These are phyloP conservation scores for Ceratocystis smalleyi DNA, from an alignment of 2,329 filamentous ascomycete genomes.

Conservation along the genomic window DNA sequence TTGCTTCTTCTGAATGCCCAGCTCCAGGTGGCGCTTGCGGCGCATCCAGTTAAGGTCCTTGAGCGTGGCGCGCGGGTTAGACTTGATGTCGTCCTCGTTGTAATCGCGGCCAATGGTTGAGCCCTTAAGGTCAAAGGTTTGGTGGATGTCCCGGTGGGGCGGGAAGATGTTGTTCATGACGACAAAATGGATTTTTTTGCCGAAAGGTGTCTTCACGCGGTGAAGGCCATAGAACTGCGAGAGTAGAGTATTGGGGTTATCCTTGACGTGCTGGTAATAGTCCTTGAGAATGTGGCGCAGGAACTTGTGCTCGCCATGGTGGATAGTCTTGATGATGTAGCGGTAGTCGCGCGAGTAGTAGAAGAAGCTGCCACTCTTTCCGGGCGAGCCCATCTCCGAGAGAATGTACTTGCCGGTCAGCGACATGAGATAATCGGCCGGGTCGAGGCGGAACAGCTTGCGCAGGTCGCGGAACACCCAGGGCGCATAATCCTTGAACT, in stretches of 20 bases:
- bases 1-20: constrained; percentile 76
- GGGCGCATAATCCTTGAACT: constrained; percentile 99
- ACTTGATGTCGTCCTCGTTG: constrained; percentile 69
- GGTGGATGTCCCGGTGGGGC: constrained; percentile 90
- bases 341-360: constrained; percentile 99
- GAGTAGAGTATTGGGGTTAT: constrained; percentile 90
- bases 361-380: constrained; percentile 98
- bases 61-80: constrained; percentile 80
- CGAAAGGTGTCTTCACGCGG: constrained; percentile 94
- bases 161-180: constrained; percentile 99
- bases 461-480: constrained; percentile 96
- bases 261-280: constrained; percentile 82
- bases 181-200: constrained; percentile 96
- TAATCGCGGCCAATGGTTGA: constrained; percentile 90
- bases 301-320: constrained; percentile 85
- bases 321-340: constrained; percentile 99
- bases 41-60: constrained; percentile 97
- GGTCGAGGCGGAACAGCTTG: constrained; percentile 75
- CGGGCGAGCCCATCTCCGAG: constrained; percentile 88
- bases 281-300: constrained; percentile 71
- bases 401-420: constrained; percentile 97
- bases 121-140: constrained; percentile 92
- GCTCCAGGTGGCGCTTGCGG: constrained; percentile 67
- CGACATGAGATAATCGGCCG: constrained; percentile 95
- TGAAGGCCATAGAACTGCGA: constrained; percentile 97